Conservation (phyloP, 2,329 filamentous ascomycete genomes). For the Botrytis pseudocinerea region DNA sequence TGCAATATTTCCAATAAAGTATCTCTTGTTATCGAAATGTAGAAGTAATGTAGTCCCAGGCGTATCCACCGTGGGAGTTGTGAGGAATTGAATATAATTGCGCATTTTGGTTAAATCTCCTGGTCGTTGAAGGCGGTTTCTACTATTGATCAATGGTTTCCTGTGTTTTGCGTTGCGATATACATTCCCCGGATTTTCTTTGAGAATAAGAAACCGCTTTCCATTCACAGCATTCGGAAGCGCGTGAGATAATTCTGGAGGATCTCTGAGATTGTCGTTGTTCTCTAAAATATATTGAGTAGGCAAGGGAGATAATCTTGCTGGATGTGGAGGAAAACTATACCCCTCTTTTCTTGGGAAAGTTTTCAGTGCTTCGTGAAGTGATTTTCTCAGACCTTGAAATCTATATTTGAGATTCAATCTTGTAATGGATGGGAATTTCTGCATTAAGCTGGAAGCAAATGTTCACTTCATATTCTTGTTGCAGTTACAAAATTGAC, state of each 20-base stretch:
- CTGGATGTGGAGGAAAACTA: constrained; percentile 12
- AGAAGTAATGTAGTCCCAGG: constrained; percentile 75
- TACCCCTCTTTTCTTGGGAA: neutral
- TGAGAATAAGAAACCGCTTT: neutral
- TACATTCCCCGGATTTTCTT: constrained; percentile 8
- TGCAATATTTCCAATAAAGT: constrained; percentile 77
- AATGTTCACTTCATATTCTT: constrained; percentile 11
- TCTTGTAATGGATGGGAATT: neutral
- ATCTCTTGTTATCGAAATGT: constrained; percentile 78
- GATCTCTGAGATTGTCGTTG: neutral
- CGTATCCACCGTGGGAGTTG: constrained; percentile 85
- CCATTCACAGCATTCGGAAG: neutral
- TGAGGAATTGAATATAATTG: constrained; percentile 71
- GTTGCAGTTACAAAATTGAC: neutral
- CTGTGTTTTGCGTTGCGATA: constrained; percentile 10
- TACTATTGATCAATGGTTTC: neutral
- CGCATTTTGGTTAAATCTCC: constrained; percentile 57
- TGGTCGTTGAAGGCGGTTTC: neutral
- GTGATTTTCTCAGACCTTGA: neutral
- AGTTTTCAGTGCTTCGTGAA: neutral
- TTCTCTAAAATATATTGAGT: neutral
- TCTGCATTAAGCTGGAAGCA: constrained; percentile 13
- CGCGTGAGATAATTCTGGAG: neutral
- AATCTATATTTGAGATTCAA: constrained; percentile 10
- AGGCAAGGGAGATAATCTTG: constrained; percentile 13